Conservation (phyloP, 805 yeast genomes). For the Schwanniomyces pseudopolymorphus region DNA sequence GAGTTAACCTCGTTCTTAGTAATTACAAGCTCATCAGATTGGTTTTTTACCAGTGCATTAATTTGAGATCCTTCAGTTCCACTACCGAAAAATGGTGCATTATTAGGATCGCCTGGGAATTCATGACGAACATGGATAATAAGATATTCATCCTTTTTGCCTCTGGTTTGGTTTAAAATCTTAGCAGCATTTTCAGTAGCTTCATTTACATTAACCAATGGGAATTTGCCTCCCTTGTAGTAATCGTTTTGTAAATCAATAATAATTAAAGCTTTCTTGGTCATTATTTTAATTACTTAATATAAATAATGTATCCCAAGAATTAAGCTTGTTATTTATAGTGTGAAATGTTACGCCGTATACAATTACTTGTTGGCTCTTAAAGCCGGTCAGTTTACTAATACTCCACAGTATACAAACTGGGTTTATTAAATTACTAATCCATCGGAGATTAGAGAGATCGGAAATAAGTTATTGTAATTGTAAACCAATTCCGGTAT, state of each 20-base stretch:
- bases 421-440: too few species aligned
- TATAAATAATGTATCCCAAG: too few species aligned
- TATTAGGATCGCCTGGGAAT: constrained; percentile 1
- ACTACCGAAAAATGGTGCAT: constrained; percentile 2
- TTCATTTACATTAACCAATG: neutral
- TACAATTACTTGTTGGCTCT: too few species aligned
- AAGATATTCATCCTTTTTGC: neutral
- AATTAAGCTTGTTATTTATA: too few species aligned
- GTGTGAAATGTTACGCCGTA: too few species aligned
- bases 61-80: constrained; percentile 3
- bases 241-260: neutral
- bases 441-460: too few species aligned
- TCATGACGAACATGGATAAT: constrained; percentile 2
- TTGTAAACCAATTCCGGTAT: too few species aligned
- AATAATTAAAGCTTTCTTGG: neutral
- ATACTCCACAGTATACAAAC: too few species aligned
- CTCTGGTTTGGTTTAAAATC: neutral
- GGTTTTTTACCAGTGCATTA: neutral
- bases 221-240: neutral
- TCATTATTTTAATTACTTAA: neutral
- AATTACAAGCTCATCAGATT: neutral
- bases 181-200: constrained; percentile 1
- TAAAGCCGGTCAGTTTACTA: too few species aligned
- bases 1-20: neutral
- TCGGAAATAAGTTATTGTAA: too few species aligned